Conservation (phyloP, 2,329 filamentous ascomycete species). For the Ascochyta clinopodiicola region DNA sequence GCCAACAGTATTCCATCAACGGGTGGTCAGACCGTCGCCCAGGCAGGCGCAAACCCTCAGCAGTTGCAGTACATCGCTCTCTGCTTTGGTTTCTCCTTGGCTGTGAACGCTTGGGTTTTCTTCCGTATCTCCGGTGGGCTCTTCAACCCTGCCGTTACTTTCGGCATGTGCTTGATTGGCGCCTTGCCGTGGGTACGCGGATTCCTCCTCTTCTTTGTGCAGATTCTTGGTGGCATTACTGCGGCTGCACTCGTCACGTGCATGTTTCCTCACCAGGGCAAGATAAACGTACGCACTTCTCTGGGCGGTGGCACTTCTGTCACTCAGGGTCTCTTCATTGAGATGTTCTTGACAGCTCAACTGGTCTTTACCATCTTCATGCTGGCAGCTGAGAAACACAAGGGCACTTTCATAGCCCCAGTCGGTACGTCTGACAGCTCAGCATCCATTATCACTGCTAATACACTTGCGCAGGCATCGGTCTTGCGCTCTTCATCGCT, state of each 20-base stretch:
- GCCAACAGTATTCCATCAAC: conserved; percentile 44
- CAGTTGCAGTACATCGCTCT: conserved; percentile 50
- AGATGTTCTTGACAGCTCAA: conserved; percentile 33
- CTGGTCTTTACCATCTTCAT: conserved; percentile 54
- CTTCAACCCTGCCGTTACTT: conserved; percentile 35
- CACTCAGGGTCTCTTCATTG: conserved; percentile 29
- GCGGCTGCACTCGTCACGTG: conserved; percentile 32
- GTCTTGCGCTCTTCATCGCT: conserved; percentile 69
- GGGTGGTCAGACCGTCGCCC: conserved; percentile 18
- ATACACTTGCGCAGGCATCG: conserved; percentile 38
- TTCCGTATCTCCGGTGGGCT: conserved; percentile 37
- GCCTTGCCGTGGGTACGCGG: conserved; percentile 24
- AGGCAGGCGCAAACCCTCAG: conserved; percentile 43
- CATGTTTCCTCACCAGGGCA: conserved; percentile 31
- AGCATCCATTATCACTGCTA: not conserved
- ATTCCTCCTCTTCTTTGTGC: conserved; percentile 25
- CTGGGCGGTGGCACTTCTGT: conserved; percentile 22
- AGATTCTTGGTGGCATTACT: conserved; percentile 35
- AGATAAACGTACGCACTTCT: conserved; percentile 26
- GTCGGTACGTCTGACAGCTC: conserved; percentile 59
- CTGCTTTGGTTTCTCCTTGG: conserved; percentile 50
- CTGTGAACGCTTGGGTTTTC: conserved; percentile 50
- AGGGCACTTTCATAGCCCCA: conserved; percentile 63
- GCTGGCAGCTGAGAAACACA: conserved; percentile 66
- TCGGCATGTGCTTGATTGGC: conserved; percentile 41